Evolutionary conservation across 2,329 filamentous ascomycete genomes (phyloP), one percentile per base, ranked within the genome.

Genomic region (Fusarium verrucosum): DNA sequence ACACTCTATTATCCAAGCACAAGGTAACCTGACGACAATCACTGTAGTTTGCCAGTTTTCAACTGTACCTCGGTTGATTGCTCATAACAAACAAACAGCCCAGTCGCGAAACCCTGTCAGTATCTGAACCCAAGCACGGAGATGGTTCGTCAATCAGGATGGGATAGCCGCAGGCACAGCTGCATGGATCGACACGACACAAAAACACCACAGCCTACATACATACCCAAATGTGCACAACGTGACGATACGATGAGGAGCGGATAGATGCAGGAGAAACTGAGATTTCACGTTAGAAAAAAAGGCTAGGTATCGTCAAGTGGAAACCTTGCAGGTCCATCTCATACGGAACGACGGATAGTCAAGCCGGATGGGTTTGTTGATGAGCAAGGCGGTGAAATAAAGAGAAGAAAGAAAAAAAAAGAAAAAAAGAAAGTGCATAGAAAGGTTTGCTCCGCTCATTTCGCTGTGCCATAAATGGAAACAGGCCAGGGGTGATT

Each of bases 381-480:
- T 32, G 30, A 4, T 32, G 30, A 32, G 8, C 30, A 16, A 54
- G 41, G 62, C 62, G 62, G 62, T 66, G 62, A 65, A 65, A 63
- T 52, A 19, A 41, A 11, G 20, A 25, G 10, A 7, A 23, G n/a
- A n/a, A 25, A 44, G 23, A 23, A 13, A 22, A 47, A 51, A 43
- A n/a, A 26, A 20, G 20, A 19, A 17, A 8, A 38, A 49, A 45
- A 41, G 17, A 25, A 32, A 37, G 17, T 26, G 35, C 11, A 36
- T 33, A 26, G 25, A 50, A 49, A 47, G 28, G 36, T 49, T 55
- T 50, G 45, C 44, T 46, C 58, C 36, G 51, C 45, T 64, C 50
- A 65, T 65, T 44, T 65, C 62, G 50, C 38, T 58, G 56, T 65
- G 19, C 61, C 62, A 66, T 65, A 44, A 57, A 57, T 62, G 61